A percentile compares a stretch with the other conserved stretches of the same genome.
Evolutionary conservation across 331 rosid genomes (phyloP).

Genomic region (Telfairia occidentalis): DNA sequence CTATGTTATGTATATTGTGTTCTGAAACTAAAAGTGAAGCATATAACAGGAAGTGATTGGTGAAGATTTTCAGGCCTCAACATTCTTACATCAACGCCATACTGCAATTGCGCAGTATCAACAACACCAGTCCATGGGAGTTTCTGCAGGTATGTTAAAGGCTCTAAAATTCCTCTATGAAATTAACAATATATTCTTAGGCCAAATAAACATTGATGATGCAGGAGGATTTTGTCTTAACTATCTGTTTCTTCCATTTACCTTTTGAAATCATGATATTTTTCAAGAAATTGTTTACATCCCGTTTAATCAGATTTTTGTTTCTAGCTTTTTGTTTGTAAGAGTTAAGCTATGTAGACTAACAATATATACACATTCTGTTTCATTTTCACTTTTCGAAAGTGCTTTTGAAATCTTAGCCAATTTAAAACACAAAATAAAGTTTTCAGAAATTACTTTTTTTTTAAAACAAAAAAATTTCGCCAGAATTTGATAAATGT

Average conservation of each 20-base stretch:
- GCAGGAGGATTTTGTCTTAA: not conserved
- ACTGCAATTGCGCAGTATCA: not conserved
- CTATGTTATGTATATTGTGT: not conserved
- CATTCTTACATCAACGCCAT: not conserved
- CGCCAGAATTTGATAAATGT: not conserved
- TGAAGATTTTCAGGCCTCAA: not conserved
- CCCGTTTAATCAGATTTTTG: not conserved
- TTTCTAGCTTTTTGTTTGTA: not conserved
- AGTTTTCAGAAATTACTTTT: not conserved
- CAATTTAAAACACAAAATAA: not conserved
- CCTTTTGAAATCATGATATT: not conserved
- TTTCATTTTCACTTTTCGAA: not conserved
- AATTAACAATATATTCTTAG: not conserved
- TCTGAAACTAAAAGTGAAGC: not conserved
- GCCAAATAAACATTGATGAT: not conserved
- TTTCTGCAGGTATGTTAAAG: constrained; percentile 1
- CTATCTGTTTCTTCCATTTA: not conserved
- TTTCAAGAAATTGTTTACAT: not conserved
- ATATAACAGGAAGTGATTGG: not conserved
- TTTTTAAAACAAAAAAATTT: not conserved
- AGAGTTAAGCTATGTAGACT: not conserved
- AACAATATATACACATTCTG: not conserved
- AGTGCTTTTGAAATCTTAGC: not conserved
- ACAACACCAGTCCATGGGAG: not conserved
- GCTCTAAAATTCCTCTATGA: not conserved